Percentiles rank a stretch among this genome's conserved stretches.
phyloP scores from a whole-genome alignment of 129 eudicot genomes.

The Flaveria trinervia region DNA sequence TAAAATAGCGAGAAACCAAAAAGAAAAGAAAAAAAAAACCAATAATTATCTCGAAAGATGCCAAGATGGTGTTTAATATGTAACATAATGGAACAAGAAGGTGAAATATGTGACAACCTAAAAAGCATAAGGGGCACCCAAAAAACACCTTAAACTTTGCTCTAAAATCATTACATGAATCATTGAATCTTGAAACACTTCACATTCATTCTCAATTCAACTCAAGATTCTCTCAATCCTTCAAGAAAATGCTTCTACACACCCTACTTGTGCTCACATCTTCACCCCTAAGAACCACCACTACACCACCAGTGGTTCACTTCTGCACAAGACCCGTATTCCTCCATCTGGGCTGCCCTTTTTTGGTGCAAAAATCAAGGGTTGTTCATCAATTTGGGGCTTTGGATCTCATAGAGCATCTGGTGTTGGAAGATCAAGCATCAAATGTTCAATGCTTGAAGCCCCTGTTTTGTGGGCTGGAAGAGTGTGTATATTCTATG shows the following conservation, averaged over 20 bases:
- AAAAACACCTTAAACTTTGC: neutral
- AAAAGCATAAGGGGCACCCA: conserved; percentile 23
- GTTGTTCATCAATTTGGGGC: conserved; percentile 20
- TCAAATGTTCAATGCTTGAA: conserved; percentile 58
- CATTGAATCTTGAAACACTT: conserved; percentile 26
- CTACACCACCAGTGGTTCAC: conserved; percentile 23
- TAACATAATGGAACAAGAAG: conserved; percentile 5
- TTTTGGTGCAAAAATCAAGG: conserved; percentile 27
- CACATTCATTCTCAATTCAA: conserved; percentile 1
- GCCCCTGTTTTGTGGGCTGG: conserved; percentile 91
- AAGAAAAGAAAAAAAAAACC: neutral
- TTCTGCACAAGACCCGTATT: conserved; percentile 42
- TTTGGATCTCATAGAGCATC: conserved; percentile 1
- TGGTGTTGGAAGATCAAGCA: conserved; percentile 28
- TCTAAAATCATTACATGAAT: conserved; percentile 20
- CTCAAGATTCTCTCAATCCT: conserved; percentile 24
- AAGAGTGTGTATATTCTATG: conserved; percentile 79
- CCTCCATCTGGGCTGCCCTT: conserved; percentile 32
- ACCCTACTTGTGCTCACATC: conserved; percentile 33
- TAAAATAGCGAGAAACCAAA: neutral
- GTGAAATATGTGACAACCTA: conserved; percentile 2
- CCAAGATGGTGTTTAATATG: neutral
- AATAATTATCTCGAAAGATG: neutral
- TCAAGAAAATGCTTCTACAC: conserved; percentile 51
- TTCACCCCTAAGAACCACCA: conserved; percentile 23